These are phyloP conservation scores for Starmerella bombicola DNA, from an alignment of 805 yeast genomes.

Conservation along the genomic window DNA sequence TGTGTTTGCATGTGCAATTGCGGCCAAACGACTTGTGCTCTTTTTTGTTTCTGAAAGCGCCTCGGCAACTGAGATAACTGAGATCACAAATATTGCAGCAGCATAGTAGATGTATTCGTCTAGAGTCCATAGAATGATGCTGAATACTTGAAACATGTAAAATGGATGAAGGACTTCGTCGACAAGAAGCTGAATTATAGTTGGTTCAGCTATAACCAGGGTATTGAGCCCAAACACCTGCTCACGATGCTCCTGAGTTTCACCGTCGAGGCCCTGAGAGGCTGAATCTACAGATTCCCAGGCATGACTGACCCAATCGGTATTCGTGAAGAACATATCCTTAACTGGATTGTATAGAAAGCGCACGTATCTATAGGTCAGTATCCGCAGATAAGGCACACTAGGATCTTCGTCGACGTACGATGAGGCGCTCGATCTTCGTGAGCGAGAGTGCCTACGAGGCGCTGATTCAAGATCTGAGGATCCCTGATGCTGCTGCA, in stretches of 20 bases:
- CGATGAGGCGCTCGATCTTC: constrained; percentile 8
- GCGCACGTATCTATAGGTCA: constrained; percentile 72
- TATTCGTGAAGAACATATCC: constrained; percentile 71
- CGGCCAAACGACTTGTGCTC: constrained; percentile 57
- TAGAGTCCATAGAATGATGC: constrained; percentile 79
- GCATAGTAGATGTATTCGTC: constrained; percentile 94
- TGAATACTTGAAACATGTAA: constrained; percentile 86
- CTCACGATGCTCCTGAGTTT: constrained; percentile 52
- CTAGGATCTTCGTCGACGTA: constrained; percentile 43
- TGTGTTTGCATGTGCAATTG: constrained; percentile 47
- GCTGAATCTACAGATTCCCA: constrained; percentile 54
- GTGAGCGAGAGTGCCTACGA: not conserved
- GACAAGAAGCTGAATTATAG: constrained; percentile 49
- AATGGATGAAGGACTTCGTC: constrained; percentile 94
- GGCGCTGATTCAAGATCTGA: not conserved
- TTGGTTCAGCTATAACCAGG: constrained; percentile 63
- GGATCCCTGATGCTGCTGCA: not conserved
- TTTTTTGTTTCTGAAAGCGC: constrained; percentile 76
- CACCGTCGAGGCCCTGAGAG: constrained; percentile 55
- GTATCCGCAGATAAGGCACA: constrained; percentile 55
- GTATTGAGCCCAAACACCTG: constrained; percentile 67
- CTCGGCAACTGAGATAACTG: constrained; percentile 64
- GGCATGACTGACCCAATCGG: constrained; percentile 70
- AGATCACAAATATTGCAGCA: constrained; percentile 75
- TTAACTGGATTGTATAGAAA: constrained; percentile 77